phyloP scores from a whole-genome alignment of 1,284 basidiomycete genomes.

The Ganoderma lingzhi region DNA sequence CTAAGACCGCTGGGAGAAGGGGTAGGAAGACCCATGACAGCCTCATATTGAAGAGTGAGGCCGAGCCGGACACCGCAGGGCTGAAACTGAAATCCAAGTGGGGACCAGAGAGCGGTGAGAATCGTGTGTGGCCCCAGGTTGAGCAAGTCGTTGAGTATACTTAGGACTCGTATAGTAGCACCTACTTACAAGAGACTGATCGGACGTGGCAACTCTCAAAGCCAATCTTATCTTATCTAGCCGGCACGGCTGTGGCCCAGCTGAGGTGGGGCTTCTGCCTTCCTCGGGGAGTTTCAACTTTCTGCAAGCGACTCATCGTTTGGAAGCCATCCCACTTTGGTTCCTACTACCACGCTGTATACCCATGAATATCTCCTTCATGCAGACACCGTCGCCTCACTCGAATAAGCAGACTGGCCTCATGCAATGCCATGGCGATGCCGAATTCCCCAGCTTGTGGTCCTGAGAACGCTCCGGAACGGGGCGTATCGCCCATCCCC shows the following conservation, averaged over 20 bases:
- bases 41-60: slow-evolving; percentile 36
- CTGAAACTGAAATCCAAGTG: background rate
- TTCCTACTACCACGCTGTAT: background rate
- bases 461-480: slow-evolving; percentile 20
- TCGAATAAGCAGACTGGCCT: background rate
- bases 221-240: slow-evolving; percentile 26
- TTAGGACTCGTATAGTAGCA: background rate
- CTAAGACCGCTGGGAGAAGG: slow-evolving; percentile 36
- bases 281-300: background rate
- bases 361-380: background rate
- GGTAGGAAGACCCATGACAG: slow-evolving; percentile 42
- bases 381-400: background rate
- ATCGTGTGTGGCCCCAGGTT: background rate
- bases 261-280: background rate
- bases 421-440: background rate
- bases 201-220: slow-evolving; percentile 29
- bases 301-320: background rate
- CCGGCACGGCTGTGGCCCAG: background rate
- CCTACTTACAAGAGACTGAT: slow-evolving; percentile 1
- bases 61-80: background rate
- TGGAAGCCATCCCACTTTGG: background rate
- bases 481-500: slow-evolving; percentile 30
- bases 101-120: background rate
- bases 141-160: slow-evolving; percentile 10
- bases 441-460: slow-evolving; percentile 1